phyloP scores from a whole-genome alignment of 352 stramenopile species.

The Phytophthora niederhauseri region DNA sequence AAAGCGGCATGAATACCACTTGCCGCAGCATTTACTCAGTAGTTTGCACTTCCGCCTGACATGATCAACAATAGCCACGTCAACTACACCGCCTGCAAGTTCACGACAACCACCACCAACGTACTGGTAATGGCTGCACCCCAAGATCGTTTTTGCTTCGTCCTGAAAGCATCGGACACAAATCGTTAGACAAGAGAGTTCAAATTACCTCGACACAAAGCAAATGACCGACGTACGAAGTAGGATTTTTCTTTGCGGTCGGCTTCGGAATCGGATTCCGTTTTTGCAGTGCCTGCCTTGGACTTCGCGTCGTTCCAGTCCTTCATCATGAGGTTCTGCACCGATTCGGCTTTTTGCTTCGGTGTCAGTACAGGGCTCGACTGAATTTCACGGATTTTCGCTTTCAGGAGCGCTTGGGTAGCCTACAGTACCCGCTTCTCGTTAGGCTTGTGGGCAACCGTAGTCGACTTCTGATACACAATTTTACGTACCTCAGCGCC shows the following conservation, averaged over 20 bases:
- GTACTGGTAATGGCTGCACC: slow-evolving; percentile 90
- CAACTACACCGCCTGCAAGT: not conserved
- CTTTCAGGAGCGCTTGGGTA: slow-evolving; percentile 64
- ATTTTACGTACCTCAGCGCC: slow-evolving; percentile 48
- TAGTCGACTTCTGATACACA: not conserved
- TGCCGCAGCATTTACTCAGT: slow-evolving; percentile 85
- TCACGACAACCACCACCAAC: not conserved
- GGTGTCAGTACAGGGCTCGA: slow-evolving; percentile 74
- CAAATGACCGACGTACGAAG: slow-evolving; percentile 46
- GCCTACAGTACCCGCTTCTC: slow-evolving; percentile 32
- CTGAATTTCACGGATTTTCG: slow-evolving; percentile 81
- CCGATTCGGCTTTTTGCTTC: slow-evolving; percentile 83
- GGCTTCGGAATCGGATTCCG: slow-evolving; percentile 52
- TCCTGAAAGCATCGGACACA: slow-evolving; percentile 39
- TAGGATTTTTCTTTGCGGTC: slow-evolving; percentile 57
- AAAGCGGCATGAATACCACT: slow-evolving; percentile 91
- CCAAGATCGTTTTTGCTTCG: slow-evolving; percentile 64
- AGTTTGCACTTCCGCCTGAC: slow-evolving; percentile 79
- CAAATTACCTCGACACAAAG: not conserved
- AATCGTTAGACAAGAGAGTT: not conserved
- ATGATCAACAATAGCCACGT: not conserved
- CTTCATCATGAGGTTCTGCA: slow-evolving; percentile 91
- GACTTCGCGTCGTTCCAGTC: slow-evolving; percentile 78
- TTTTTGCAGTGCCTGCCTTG: slow-evolving; percentile 46
- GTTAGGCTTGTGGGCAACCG: not conserved